Evolutionary conservation across 768 basidiomycete genomes (phyloP).

Genomic region (Mycena chlorophos): DNA sequence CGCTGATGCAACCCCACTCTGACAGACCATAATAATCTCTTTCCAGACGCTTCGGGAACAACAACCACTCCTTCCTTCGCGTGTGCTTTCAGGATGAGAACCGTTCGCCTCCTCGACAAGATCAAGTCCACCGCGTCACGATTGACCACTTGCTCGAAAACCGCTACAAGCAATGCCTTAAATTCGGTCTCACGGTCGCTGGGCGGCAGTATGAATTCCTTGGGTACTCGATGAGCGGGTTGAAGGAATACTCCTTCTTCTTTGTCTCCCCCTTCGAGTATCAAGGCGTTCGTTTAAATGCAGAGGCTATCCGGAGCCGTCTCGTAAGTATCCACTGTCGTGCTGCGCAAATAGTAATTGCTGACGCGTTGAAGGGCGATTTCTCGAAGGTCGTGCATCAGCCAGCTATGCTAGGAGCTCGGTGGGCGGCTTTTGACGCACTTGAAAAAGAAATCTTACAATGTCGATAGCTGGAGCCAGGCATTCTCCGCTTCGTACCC

Average conservation of each 20-base stretch:
- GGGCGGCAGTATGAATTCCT: conserved; percentile 48
- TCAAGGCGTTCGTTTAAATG: conserved; percentile 26
- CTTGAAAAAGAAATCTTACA: background rate
- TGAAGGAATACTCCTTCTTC: conserved; percentile 49
- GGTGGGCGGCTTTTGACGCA: conserved; percentile 20
- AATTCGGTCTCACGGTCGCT: conserved; percentile 38
- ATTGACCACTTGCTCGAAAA: conserved; percentile 32
- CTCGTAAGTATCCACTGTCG: conserved; percentile 37
- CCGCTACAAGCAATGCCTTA: conserved; percentile 37
- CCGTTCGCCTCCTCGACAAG: conserved; percentile 36
- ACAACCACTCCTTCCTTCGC: conserved; percentile 46
- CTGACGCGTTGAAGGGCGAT: conserved; percentile 33
- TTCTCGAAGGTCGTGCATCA: conserved; percentile 36
- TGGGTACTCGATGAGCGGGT: conserved; percentile 55
- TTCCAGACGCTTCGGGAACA: conserved; percentile 29
- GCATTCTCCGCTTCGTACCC: conserved; percentile 55
- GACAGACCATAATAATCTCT: conserved; percentile 38
- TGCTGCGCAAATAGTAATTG: background rate
- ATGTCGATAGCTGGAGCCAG: conserved; percentile 41
- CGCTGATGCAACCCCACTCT: conserved; percentile 31
- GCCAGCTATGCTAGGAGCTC: conserved; percentile 53
- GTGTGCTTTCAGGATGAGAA: conserved; percentile 52
- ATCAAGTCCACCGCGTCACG: conserved; percentile 24
- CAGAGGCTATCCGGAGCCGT: conserved; percentile 31
- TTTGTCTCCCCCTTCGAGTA: conserved; percentile 46